These are phyloP conservation scores for Epichloe bromicola DNA, from an alignment of 2,329 filamentous ascomycete species.

Conservation along the genomic window DNA sequence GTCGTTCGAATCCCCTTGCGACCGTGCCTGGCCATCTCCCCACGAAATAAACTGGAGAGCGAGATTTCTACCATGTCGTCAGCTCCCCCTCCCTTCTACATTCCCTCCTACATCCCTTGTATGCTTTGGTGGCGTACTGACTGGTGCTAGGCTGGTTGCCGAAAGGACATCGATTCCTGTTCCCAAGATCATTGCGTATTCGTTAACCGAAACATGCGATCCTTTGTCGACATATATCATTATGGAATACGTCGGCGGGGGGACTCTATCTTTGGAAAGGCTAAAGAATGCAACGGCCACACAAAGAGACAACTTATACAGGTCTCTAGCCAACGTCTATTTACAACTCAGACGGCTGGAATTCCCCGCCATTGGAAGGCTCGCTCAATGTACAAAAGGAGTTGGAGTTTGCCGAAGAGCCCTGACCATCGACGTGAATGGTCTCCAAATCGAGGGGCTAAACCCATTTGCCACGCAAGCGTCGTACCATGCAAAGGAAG, in stretches of 20 bases:
- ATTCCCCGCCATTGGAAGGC: conserved; percentile 8
- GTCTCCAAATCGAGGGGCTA: conserved; percentile 7
- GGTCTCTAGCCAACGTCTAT: conserved; percentile 8
- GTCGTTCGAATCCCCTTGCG: conserved; percentile 2
- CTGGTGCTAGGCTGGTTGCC: too few species aligned
- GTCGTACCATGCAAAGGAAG: not conserved
- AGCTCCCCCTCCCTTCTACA: too few species aligned
- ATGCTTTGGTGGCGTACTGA: too few species aligned
- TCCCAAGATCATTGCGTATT: conserved; percentile 1
- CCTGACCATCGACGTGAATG: conserved; percentile 7
- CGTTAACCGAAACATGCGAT: not conserved
- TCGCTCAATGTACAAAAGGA: not conserved
- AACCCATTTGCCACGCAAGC: conserved; percentile 4
- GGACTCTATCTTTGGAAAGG: not conserved
- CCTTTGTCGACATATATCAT: conserved; percentile 5
- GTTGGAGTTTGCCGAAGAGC: conserved; percentile 2
- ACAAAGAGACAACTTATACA: conserved; percentile 2
- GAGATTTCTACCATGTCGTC: not conserved
- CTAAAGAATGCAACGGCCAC: conserved; percentile 2
- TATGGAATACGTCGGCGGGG: conserved; percentile 2
- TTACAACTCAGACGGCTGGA: conserved; percentile 8
- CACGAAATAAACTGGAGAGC: not conserved
- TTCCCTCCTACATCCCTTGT: too few species aligned
- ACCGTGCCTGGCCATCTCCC: conserved; percentile 1
- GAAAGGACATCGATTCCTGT: not conserved